phyloP scores from a whole-genome alignment of 495 filamentous ascomycete genomes.

The Barbatosphaeria neglecta region DNA sequence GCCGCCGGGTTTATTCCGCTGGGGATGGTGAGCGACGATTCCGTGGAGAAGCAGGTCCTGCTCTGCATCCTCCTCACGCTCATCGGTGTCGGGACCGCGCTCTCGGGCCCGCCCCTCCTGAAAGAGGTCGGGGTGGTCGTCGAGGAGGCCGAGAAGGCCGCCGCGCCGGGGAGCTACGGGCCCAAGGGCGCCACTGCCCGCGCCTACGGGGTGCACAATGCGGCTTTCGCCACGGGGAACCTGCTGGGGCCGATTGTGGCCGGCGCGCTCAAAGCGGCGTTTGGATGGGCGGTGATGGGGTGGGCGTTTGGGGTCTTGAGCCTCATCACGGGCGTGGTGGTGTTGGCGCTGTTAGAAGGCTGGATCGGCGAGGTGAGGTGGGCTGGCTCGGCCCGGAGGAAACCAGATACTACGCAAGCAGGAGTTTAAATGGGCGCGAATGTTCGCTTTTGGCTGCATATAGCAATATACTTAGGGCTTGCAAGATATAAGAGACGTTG shows the following conservation, averaged over 20 bases:
- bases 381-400: neutral
- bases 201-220: constrained; percentile 39
- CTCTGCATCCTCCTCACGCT: constrained; percentile 36
- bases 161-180: constrained; percentile 11
- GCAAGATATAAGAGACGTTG: too few relatives aligned
- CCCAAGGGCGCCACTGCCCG: constrained; percentile 33
- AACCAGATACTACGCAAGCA: neutral
- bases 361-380: neutral
- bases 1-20: constrained; percentile 34
- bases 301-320: constrained; percentile 30
- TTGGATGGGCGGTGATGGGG: constrained; percentile 43
- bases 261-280: constrained; percentile 34
- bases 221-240: constrained; percentile 39
- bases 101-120: constrained; percentile 30
- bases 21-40: constrained; percentile 29
- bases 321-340: neutral
- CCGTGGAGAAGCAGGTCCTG: constrained; percentile 14
- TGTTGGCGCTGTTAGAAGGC: neutral
- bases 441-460: too few relatives aligned
- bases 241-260: constrained; percentile 41
- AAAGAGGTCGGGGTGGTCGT: constrained; percentile 10
- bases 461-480: too few relatives aligned
- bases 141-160: constrained; percentile 22
- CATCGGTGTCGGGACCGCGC: constrained; percentile 35
- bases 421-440: too few relatives aligned